Evolutionary conservation across 257 asterid species (phyloP).

Genomic region (Penstemon newberryi): DNA sequence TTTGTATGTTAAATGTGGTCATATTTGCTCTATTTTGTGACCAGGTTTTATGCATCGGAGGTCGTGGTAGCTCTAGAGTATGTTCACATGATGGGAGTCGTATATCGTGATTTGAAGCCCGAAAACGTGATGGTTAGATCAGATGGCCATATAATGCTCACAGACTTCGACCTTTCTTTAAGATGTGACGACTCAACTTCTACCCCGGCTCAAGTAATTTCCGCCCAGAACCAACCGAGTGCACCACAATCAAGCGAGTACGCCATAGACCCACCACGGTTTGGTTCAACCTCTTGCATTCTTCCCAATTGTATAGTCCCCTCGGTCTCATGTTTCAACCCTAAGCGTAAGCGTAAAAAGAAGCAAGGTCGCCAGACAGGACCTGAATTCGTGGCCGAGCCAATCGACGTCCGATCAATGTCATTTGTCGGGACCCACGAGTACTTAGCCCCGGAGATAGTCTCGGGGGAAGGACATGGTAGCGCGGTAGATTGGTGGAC

Average conservation of each 20-base stretch:
- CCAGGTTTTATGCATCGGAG: conserved; percentile 70
- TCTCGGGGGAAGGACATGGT: conserved; percentile 80
- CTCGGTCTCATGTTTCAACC: conserved; percentile 62
- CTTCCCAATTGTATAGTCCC: conserved; percentile 76
- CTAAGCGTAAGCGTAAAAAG: conserved; percentile 57
- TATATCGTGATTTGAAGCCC: conserved; percentile 73
- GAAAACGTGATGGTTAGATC: conserved; percentile 71
- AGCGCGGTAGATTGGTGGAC: conserved; percentile 91
- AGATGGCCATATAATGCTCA: conserved; percentile 77
- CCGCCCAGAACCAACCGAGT: conserved; percentile 33
- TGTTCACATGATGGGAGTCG: conserved; percentile 75
- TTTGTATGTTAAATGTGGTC: background rate
- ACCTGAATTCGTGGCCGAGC: conserved; percentile 73
- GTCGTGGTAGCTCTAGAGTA: conserved; percentile 72
- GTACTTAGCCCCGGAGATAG: conserved; percentile 80
- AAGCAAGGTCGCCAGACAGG: conserved; percentile 44
- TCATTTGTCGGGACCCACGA: conserved; percentile 80
- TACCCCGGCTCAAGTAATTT: conserved; percentile 68
- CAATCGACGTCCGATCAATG: conserved; percentile 69
- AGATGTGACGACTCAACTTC: conserved; percentile 61
- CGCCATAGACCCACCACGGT: conserved; percentile 45
- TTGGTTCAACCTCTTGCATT: conserved; percentile 62
- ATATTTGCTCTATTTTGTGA: background rate
- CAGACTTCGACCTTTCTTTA: conserved; percentile 70
- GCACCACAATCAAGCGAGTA: conserved; percentile 30